Conservation (phyloP, 148 eudicot genomes). For the Vaccinium myrtillus region DNA sequence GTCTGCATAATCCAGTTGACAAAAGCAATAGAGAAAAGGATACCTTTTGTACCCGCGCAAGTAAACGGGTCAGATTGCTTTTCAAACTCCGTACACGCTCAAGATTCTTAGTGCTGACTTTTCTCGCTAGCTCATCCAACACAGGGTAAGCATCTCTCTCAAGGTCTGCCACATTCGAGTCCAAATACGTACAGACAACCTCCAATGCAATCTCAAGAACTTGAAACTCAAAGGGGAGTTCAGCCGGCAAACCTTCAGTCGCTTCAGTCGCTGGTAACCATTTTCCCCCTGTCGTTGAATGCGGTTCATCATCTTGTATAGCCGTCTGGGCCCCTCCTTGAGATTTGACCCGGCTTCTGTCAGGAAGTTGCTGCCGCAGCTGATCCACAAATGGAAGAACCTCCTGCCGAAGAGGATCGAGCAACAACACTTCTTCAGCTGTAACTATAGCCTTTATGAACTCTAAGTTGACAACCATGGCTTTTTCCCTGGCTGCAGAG, state of each 20-base stretch:
- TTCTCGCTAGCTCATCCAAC: conserved; percentile 83
- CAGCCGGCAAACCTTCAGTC: conserved; percentile 59
- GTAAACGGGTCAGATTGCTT: conserved; percentile 89
- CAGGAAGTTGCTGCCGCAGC: conserved; percentile 72
- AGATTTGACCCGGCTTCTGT: conserved; percentile 30
- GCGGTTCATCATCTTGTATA: conserved; percentile 41
- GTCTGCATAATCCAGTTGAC: not conserved
- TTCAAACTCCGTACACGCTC: conserved; percentile 94
- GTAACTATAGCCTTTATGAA: conserved; percentile 94
- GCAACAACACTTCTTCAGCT: conserved; percentile 93
- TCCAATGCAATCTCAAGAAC: conserved; percentile 89
- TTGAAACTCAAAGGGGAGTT: conserved; percentile 94
- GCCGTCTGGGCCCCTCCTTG: conserved; percentile 34
- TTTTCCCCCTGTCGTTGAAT: conserved; percentile 37
- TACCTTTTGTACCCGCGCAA: conserved; percentile 99
- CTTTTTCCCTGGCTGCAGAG: conserved; percentile 87
- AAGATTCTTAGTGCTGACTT: conserved; percentile 91
- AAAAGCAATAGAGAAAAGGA: not conserved
- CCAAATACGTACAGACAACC: conserved; percentile 83
- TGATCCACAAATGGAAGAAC: conserved; percentile 99
- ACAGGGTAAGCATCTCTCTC: conserved; percentile 92
- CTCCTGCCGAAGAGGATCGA: conserved; percentile 95
- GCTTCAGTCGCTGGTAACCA: conserved; percentile 58
- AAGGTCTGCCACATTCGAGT: conserved; percentile 79
- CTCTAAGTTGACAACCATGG: conserved; percentile 93